These are phyloP conservation scores for Collybiopsis luxurians DNA, from an alignment of 768 basidiomycete species.

Conservation along the genomic window DNA sequence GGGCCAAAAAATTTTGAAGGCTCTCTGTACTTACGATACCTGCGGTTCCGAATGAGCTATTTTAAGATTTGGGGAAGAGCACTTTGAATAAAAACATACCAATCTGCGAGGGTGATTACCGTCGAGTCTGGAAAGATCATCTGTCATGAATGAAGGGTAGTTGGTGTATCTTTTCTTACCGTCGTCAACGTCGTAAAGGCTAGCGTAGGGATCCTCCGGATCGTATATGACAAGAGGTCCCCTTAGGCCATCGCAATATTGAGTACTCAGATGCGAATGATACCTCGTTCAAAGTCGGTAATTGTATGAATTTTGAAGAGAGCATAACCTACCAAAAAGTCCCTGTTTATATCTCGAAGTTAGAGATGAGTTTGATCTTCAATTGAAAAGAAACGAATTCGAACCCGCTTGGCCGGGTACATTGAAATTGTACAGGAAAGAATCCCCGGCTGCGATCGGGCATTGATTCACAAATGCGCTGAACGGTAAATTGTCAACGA, in stretches of 20 bases:
- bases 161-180: conserved; percentile 20
- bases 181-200: conserved; percentile 22
- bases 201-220: conserved; percentile 30
- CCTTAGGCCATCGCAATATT: conserved; percentile 39
- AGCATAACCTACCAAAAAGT: conserved; percentile 29
- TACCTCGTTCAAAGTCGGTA: conserved; percentile 32
- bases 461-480: conserved; percentile 28
- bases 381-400: neutral
- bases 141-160: neutral
- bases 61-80: neutral
- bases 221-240: conserved; percentile 33
- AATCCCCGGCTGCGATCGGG: conserved; percentile 25
- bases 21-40: conserved; percentile 2
- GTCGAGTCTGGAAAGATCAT: conserved; percentile 12
- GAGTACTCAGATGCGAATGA: conserved; percentile 19
- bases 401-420: conserved; percentile 33
- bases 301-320: conserved; percentile 25
- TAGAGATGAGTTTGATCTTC: too few relatives aligned
- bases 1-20: neutral
- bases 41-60: neutral
- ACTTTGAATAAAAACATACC: conserved; percentile 16
- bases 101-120: conserved; percentile 32
- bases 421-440: conserved; percentile 31
- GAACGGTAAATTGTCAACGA: conserved; percentile 11
- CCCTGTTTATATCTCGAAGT: conserved; percentile 18